These are phyloP conservation scores for Cyclotella choctawhatcheeana DNA, from an alignment of 108 stramenopile species.

Conservation along the genomic window DNA sequence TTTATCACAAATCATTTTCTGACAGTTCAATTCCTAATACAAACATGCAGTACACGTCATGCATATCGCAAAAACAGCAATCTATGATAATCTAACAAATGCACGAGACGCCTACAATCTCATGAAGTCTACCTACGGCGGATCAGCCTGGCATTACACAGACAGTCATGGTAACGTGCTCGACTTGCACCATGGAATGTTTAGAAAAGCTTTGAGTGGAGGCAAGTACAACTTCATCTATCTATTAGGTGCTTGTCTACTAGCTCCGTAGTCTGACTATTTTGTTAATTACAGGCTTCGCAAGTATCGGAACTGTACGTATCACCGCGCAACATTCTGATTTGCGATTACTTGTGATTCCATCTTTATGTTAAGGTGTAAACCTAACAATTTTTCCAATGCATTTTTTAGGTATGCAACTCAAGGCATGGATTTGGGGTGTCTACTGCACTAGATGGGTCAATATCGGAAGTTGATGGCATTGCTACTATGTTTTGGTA, in stretches of 20 bases:
- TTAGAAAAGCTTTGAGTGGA: neutral
- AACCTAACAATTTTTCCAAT: too few species aligned
- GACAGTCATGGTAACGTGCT: neutral
- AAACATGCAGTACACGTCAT: conserved; percentile 25
- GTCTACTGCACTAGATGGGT: neutral
- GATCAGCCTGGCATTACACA: conserved; percentile 15
- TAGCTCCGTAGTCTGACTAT: too few species aligned
- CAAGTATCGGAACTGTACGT: neutral
- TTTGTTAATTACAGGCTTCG: neutral
- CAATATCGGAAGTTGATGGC: neutral
- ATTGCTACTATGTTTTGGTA: conserved; percentile 6
- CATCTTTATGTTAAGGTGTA: too few species aligned
- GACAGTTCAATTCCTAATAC: too few species aligned
- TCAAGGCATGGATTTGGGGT: neutral
- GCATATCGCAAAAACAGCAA: conserved; percentile 6
- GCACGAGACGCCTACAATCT: neutral
- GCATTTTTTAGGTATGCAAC: too few species aligned
- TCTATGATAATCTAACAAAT: neutral
- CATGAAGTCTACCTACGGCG: conserved; percentile 6
- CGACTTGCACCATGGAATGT: conserved; percentile 19
- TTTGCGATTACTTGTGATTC: too few species aligned
- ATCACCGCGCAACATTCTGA: too few species aligned
- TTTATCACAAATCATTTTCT: too few species aligned
- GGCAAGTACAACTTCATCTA: neutral
- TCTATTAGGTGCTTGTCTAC: neutral